Conservation (phyloP, 768 basidiomycete genomes). For the Pleurotus tuoliensis region DNA sequence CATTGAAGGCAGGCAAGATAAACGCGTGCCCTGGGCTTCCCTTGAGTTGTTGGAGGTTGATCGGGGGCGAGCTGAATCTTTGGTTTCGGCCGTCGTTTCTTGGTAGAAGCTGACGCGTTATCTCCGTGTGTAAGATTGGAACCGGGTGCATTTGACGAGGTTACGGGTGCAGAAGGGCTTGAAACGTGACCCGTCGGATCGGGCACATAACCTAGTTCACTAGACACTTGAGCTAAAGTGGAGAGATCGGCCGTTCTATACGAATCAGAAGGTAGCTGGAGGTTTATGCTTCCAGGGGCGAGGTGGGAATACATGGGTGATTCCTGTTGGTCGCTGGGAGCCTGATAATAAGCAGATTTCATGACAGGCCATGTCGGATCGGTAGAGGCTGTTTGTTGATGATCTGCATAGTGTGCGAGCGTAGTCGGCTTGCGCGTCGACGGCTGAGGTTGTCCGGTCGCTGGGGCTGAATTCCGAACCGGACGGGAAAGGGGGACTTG, state of each 20-base stretch:
- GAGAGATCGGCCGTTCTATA: conserved; percentile 2
- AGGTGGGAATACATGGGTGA: too few relatives aligned
- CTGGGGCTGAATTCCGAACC: too few relatives aligned
- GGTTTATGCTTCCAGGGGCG: too few relatives aligned
- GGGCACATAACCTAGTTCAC: conserved; percentile 3
- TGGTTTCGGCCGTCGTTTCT: conserved; percentile 49
- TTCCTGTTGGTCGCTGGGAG: too few relatives aligned
- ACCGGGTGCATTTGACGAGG: neutral
- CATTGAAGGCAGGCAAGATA: conserved; percentile 80
- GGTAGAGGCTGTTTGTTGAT: too few relatives aligned
- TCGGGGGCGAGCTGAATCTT: conserved; percentile 68
- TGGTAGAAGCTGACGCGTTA: conserved; percentile 15
- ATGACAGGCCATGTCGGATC: too few relatives aligned
- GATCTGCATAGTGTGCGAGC: too few relatives aligned
- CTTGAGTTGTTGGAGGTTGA: conserved; percentile 79
- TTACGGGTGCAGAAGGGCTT: neutral
- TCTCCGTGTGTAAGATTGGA: neutral
- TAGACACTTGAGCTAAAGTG: neutral
- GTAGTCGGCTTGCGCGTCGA: too few relatives aligned
- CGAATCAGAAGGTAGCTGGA: neutral
- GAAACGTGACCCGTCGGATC: neutral
- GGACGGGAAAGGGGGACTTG: too few relatives aligned
- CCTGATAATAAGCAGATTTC: too few relatives aligned
- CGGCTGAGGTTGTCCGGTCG: too few relatives aligned
- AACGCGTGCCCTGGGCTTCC: conserved; percentile 70